phyloP scores from a whole-genome alignment of 805 yeast species.

The Brettanomyces nanus region DNA sequence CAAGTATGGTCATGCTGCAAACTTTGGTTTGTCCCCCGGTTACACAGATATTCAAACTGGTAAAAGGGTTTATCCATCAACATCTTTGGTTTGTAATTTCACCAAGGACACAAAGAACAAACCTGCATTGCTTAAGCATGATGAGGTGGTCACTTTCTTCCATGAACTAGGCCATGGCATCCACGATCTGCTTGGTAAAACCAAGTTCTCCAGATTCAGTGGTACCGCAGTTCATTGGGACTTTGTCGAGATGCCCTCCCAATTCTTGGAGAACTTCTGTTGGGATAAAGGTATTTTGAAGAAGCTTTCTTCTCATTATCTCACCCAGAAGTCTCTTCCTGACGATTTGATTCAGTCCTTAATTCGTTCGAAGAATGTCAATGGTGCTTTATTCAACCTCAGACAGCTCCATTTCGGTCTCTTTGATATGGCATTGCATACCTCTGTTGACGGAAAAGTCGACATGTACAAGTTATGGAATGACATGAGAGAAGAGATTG shows the following conservation, averaged over 20 bases:
- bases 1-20: slow-evolving; percentile 86
- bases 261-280: slow-evolving; percentile 82
- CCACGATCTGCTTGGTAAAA: slow-evolving; percentile 64
- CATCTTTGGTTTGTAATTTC: slow-evolving; percentile 79
- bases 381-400: slow-evolving; percentile 61
- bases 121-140: slow-evolving; percentile 70
- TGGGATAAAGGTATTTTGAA: slow-evolving; percentile 62
- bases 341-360: slow-evolving; percentile 51
- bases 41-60: slow-evolving; percentile 39
- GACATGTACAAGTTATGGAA: slow-evolving; percentile 60
- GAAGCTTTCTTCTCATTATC: slow-evolving; percentile 56
- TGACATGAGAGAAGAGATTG: slow-evolving; percentile 51
- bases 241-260: slow-evolving; percentile 89
- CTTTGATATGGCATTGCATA: slow-evolving; percentile 69
- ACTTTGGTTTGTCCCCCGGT: slow-evolving; percentile 61
- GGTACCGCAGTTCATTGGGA: slow-evolving; percentile 78
- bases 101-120: slow-evolving; percentile 62
- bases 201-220: slow-evolving; percentile 58
- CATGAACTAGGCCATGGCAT: slow-evolving; percentile 90
- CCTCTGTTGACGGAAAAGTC: slow-evolving; percentile 34
- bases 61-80: slow-evolving; percentile 51
- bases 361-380: slow-evolving; percentile 62
- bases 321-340: slow-evolving; percentile 44
- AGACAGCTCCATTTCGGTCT: slow-evolving; percentile 75
- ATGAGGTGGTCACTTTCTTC: slow-evolving; percentile 76